Conservation (phyloP, 2,329 filamentous ascomycete genomes). For the Magnaporthiopsis incrustans region DNA sequence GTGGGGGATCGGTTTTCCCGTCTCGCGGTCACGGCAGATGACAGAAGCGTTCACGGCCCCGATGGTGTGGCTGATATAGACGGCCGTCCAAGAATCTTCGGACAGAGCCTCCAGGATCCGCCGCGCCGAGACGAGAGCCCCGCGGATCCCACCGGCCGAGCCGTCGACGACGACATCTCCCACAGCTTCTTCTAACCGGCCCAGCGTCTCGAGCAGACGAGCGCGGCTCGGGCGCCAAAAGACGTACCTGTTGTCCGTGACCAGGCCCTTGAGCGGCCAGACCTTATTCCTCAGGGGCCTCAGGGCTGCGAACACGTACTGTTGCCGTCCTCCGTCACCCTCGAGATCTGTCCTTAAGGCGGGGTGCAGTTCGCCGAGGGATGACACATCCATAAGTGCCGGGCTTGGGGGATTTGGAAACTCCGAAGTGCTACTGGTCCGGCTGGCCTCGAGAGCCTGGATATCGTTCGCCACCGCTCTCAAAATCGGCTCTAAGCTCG, state of each 20-base stretch:
- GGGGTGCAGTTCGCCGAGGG: background rate
- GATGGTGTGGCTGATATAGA: constrained; percentile 7
- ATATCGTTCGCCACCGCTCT: background rate
- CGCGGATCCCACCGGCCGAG: background rate
- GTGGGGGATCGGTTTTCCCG: constrained; percentile 9
- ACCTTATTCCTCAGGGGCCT: constrained; percentile 12
- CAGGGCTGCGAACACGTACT: constrained; percentile 11
- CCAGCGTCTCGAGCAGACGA: constrained; percentile 8
- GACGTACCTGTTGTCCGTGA: constrained; percentile 17
- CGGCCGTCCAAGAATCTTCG: constrained; percentile 10
- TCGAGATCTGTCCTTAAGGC: background rate
- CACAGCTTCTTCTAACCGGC: background rate
- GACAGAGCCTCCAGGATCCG: constrained; percentile 10
- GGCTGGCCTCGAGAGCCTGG: background rate
- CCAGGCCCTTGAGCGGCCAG: constrained; percentile 6
- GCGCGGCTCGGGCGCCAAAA: constrained; percentile 17
- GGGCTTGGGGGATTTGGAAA: background rate
- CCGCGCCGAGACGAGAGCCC: constrained; percentile 9
- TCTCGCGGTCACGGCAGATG: background rate
- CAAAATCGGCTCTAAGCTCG: background rate
- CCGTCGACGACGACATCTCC: constrained; percentile 6
- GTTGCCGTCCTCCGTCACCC: background rate
- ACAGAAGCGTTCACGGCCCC: constrained; percentile 3
- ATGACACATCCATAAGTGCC: background rate
- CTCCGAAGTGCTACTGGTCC: background rate